phyloP scores from a whole-genome alignment of 305 asterid species.

The Fraxinus sp. region DNA sequence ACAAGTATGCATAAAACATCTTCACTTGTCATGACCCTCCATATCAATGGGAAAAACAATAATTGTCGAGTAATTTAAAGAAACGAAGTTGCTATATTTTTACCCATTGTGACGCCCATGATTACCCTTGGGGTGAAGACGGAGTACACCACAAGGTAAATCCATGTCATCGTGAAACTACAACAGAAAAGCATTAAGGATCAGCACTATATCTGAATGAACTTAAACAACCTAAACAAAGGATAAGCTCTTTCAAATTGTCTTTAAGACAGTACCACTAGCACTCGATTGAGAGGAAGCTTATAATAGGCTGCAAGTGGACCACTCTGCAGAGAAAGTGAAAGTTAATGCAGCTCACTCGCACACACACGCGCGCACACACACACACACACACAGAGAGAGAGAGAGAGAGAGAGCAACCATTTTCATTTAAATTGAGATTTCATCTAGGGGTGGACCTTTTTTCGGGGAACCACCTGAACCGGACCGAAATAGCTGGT shows the following conservation, averaged over 20 bases:
- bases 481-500: neutral
- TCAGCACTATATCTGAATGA: constrained; percentile 19
- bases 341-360: constrained; percentile 13
- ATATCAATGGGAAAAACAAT: neutral
- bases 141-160: constrained; percentile 94
- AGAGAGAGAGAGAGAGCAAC: neutral
- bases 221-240: neutral
- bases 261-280: constrained; percentile 50
- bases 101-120: constrained; percentile 93
- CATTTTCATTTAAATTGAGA: neutral
- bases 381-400: no score
- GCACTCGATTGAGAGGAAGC: constrained; percentile 91
- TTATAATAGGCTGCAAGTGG: constrained; percentile 96
- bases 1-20: neutral
- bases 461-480: neutral
- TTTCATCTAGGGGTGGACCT: neutral
- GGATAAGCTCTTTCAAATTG: neutral
- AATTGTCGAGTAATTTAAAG: neutral
- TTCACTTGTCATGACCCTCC: neutral
- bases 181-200: constrained; percentile 9
- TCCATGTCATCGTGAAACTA: constrained; percentile 92
- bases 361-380: no score
- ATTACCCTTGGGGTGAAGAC: constrained; percentile 71
- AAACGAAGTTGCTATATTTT: constrained; percentile 20
- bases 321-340: constrained; percentile 56